Evolutionary conservation across 2,329 filamentous ascomycete species (phyloP), one percentile per base, ranked within the genome.

Genomic region (Xylaria sp.): DNA sequence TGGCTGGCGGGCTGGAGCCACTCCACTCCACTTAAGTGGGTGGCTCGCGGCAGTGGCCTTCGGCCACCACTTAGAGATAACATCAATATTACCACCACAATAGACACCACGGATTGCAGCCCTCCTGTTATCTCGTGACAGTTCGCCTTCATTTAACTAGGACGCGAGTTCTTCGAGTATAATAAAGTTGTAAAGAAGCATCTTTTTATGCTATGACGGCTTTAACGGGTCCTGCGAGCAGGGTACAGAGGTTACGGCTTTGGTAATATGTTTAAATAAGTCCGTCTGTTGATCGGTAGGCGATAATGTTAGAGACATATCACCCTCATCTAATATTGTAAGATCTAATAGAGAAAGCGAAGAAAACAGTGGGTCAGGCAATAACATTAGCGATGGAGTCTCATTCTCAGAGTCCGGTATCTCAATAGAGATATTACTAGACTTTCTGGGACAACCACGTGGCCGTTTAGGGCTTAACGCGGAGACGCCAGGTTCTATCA

Each of bases 101-200:
- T n/a, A n/a, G n/a, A n/a, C n/a, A n/a, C n/a, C n/a, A n/a, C n/a
- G n/a, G n/a, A n/a, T n/a, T n/a, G n/a, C n/a, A n/a, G n/a, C n/a
- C n/a, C n/a, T n/a, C n/a, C n/a, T n/a, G n/a, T n/a, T n/a, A n/a
- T n/a, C n/a, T n/a, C n/a, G n/a, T n/a, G n/a, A n/a, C 53, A 94
- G 80, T 28, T 89, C 88, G 13, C 90, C 91, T 3, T 85, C 86
- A 73, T 97, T 97, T 17, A 98, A 81, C 92, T 94, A 98, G 0
- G 83, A 81, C 0, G 94, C 87, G 15, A 99, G 83, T 72, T 97
- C 94, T 80, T 98, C 95, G 0, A 97, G 80, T 1, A 96, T 86
- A 51, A 99, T 91, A 0, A 95, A 93, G 75, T 98, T 94, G 77
- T 97, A 98, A 78, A 98, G 88, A 6, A 98, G 83, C 56, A 99